Conservation (phyloP, 2,329 filamentous ascomycete genomes). For the Shiraia sp. region DNA sequence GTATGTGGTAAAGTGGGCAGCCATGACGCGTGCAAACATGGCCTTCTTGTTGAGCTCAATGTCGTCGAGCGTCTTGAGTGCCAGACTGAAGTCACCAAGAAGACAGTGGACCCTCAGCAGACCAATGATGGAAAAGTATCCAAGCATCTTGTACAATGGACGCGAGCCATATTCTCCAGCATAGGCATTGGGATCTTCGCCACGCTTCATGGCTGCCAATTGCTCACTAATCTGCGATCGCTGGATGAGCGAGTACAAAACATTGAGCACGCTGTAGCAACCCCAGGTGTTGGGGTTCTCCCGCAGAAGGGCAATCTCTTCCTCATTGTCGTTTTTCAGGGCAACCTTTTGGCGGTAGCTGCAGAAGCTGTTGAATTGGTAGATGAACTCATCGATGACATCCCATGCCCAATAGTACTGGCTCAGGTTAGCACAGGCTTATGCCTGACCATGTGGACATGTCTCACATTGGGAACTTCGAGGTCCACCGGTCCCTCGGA, state of each 20-base stretch:
- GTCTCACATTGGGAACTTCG: slow-evolving; percentile 89
- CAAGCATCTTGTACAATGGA: slow-evolving; percentile 95
- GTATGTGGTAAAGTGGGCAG: slow-evolving; percentile 98
- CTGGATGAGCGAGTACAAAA: slow-evolving; percentile 98
- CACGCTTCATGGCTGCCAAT: slow-evolving; percentile 89
- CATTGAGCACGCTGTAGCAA: slow-evolving; percentile 98
- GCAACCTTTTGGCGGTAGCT: slow-evolving; percentile 93
- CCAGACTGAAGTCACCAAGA: slow-evolving; percentile 95
- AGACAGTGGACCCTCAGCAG: slow-evolving; percentile 94
- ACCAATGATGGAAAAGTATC: slow-evolving; percentile 99
- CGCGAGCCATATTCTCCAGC: slow-evolving; percentile 95
- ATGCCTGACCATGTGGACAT: not conserved
- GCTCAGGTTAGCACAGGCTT: slow-evolving; percentile 14
- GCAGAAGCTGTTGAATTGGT: slow-evolving; percentile 99
- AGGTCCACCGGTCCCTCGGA: slow-evolving; percentile 98
- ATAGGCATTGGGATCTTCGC: slow-evolving; percentile 84
- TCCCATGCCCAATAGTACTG: slow-evolving; percentile 99
- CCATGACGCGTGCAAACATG: slow-evolving; percentile 99
- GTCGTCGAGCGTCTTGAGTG: slow-evolving; percentile 97
- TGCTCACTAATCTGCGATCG: slow-evolving; percentile 98
- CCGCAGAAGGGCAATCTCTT: slow-evolving; percentile 86
- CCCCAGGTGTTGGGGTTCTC: slow-evolving; percentile 99
- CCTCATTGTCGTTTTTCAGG: slow-evolving; percentile 79
- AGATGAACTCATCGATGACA: slow-evolving; percentile 99
- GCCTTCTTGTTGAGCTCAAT: slow-evolving; percentile 99